These are phyloP conservation scores for Echinosophora koreensis DNA, from an alignment of 306 rosid genomes.

Conservation along the genomic window DNA sequence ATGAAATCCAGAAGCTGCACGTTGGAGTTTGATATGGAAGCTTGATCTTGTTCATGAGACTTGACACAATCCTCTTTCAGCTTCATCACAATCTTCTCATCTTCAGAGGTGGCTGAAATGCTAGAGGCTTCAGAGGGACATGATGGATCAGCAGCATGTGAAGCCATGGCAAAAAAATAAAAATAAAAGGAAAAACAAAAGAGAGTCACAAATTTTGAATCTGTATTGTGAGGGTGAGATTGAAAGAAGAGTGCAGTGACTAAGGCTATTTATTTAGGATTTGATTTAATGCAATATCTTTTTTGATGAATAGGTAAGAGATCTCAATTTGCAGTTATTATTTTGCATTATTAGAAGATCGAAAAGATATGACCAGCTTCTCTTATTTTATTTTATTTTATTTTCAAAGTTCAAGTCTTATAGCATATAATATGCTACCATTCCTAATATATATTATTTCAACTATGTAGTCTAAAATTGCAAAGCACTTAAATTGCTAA, in stretches of 20 bases:
- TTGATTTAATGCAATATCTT: conserved; percentile 47
- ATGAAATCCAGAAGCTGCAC: conserved; percentile 42
- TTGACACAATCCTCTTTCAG: conserved; percentile 31
- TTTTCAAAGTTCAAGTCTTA: not conserved
- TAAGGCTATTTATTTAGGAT: conserved; percentile 45
- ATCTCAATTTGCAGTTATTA: conserved; percentile 48
- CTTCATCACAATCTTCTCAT: conserved; percentile 22
- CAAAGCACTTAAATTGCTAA: conserved; percentile 33
- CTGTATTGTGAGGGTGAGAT: conserved; percentile 30
- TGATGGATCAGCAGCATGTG: not conserved
- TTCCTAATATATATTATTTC: conserved; percentile 30
- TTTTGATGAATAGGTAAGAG: conserved; percentile 39
- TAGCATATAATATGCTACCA: not conserved
- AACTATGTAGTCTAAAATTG: not conserved
- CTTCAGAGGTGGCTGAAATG: conserved; percentile 48
- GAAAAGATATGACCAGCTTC: conserved; percentile 13
- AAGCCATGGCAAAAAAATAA: conserved; percentile 44
- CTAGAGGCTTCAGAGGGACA: conserved; percentile 55
- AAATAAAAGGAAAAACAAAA: too few species aligned
- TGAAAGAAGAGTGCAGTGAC: not conserved
- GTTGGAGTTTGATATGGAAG: conserved; percentile 30
- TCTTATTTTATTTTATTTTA: conserved; percentile 30
- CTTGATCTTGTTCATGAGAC: not conserved
- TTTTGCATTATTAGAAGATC: conserved; percentile 42
- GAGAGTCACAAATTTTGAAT: not conserved